Evolutionary conservation across 2,329 filamentous ascomycete species (phyloP), one percentile per base, ranked within the genome.

Genomic region (Magnaporthiopsis rhizophila): DNA sequence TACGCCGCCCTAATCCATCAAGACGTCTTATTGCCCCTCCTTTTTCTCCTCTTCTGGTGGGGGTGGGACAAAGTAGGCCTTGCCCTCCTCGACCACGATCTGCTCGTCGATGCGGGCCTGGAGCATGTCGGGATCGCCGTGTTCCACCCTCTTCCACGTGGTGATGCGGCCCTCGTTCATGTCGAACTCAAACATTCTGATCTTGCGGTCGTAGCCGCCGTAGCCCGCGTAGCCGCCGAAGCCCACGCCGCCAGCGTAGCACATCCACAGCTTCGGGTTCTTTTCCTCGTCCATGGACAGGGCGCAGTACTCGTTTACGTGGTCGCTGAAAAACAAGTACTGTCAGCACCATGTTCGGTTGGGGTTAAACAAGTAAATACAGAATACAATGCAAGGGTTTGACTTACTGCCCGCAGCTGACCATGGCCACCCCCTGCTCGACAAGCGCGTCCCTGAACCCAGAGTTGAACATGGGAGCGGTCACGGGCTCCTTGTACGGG

Each of bases 221-320:
- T 97, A 98, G 7, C 94, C 93, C 26, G 90, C 95, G 73, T 99
- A 99, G 0, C 95, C 95, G 64, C 95, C 95, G 71, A 99, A 97
- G 1, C 95, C 95, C 34, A 88, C 86, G 32, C 90, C 95, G 38
- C 95, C 95, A 11, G 88, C 94, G 75, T 98, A 98, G 80, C 95
- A 99, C 93, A 99, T 97, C 95, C 95, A 99, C 2, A 98, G 79
- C 36, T 89, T 84, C 0, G 89, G 88, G 61, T 82, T 82, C 28
- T 78, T 78, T 36, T 80, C 75, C 57, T 83, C 77, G 62, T 83
- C 76, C 3, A 79, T 75, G 1, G 83, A 87, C 11, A 97, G 82
- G 67, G 90, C 88, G 75, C 95, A 99, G 75, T 97, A 98, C 72
- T 99, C 95, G 73, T 99, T 99, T 68, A 90, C 94, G 73, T 99